phyloP scores from a whole-genome alignment of 2,329 filamentous ascomycete species.

The Tolypocladium pustulatum region DNA sequence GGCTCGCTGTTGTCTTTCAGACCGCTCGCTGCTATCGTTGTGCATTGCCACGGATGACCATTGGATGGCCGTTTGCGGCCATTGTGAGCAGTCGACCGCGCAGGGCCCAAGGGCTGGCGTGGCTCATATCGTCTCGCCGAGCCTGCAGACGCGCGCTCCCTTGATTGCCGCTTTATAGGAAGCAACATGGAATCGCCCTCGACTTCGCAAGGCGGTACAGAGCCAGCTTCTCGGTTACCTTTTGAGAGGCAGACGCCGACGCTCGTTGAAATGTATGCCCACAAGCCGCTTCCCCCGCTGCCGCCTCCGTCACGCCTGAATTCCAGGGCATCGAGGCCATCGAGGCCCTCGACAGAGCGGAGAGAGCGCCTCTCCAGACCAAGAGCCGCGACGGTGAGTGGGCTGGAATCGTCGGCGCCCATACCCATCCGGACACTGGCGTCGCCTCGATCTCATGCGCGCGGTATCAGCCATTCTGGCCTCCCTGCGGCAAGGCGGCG shows the following conservation, averaged over 20 bases:
- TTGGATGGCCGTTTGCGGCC: neutral
- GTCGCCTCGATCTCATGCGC: neutral
- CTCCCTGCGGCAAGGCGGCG: slow-evolving; percentile 10
- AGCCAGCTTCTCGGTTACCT: neutral
- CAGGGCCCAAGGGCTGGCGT: neutral
- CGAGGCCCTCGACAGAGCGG: neutral
- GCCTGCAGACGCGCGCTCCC: neutral
- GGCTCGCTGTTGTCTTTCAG: neutral
- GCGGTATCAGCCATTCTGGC: neutral
- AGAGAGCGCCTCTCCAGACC: neutral
- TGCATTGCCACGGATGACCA: neutral
- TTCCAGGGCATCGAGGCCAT: neutral
- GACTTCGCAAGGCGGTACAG: neutral
- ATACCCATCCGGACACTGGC: neutral
- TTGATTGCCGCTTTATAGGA: neutral
- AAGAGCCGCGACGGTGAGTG: neutral
- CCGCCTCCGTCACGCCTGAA: slow-evolving; percentile 3
- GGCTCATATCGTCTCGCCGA: neutral
- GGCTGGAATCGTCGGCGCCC: neutral
- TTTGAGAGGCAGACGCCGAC: slow-evolving; percentile 2
- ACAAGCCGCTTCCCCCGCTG: slow-evolving; percentile 10
- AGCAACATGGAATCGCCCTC: neutral
- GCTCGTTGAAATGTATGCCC: slow-evolving; percentile 7
- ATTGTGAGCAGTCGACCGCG: neutral
- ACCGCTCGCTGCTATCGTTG: neutral